phyloP scores from a whole-genome alignment of 2,329 filamentous ascomycete species.

The Zasmidium citrigriseum region DNA sequence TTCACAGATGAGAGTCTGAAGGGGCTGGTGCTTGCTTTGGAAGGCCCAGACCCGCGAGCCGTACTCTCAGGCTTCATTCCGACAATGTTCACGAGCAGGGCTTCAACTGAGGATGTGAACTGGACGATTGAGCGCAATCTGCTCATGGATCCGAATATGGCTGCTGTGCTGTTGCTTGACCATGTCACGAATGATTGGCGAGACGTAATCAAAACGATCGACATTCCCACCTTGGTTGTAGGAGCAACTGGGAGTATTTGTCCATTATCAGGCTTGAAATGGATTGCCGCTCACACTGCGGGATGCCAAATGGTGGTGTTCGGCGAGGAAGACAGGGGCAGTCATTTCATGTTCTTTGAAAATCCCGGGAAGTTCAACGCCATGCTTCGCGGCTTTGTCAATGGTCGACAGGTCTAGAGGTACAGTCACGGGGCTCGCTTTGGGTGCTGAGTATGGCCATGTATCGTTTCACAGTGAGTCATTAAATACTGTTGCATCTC shows the following conservation, averaged over 20 bases:
- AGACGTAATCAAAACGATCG: background rate
- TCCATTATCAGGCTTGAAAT: background rate
- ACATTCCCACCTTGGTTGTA: background rate
- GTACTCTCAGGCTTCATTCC: background rate
- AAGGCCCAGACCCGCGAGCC: background rate
- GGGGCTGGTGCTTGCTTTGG: background rate
- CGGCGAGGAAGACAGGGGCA: background rate
- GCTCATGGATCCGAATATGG: background rate
- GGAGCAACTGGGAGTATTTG: background rate
- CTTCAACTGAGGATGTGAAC: background rate
- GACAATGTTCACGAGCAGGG: background rate
- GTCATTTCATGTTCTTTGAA: conserved; percentile 5
- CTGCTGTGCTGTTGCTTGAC: background rate
- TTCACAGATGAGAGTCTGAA: background rate
- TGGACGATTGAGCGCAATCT: background rate
- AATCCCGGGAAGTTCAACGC: background rate
- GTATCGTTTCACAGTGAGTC: background rate
- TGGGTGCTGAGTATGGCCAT: background rate
- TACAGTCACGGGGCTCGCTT: too few species aligned
- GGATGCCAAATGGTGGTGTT: background rate
- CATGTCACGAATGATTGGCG: background rate
- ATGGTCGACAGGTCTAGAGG: too few species aligned
- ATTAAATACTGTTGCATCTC: background rate
- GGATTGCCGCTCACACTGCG: background rate
- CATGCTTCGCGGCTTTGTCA: background rate